Evolutionary conservation across 1,284 basidiomycete species (phyloP), one percentile per base, ranked within the genome.

Genomic region (Cutaneotrichosporon spelunceum): DNA sequence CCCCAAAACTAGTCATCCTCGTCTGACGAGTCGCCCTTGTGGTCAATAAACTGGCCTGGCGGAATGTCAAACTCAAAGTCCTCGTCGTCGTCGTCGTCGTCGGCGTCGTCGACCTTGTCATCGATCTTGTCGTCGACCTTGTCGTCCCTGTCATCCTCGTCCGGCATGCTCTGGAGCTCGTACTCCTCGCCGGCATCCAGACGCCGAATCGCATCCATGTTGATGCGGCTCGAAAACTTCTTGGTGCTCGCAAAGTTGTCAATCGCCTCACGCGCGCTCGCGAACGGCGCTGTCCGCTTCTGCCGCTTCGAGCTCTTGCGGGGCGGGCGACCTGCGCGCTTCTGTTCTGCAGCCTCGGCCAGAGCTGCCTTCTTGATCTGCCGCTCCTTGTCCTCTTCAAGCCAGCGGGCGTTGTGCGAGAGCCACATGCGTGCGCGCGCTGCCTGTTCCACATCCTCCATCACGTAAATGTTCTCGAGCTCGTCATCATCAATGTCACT

Each of bases 341-440:
- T 33, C 3, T 11, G 23, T 13, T 33, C 52, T 53, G 57, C 58
- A 27, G 26, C 54, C 14, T 48, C 54, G 47, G 64, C 60, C 45
- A 65, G 65, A 19, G 69, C 69, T 3, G 64, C 72, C 36, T 66
- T 63, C 45, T 69, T 66, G 63, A 70, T 71, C 55, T 68, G 69
- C 33, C 70, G 66, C 54, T 74, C 73, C 64, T 91, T 91, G 50
- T 94, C 82, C 33, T 89, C 87, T 75, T 96, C 91, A 55, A 99
- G 80, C 81, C 96, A 99, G 58, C 96, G 93, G 67, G 86, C 86
- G 79, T 99, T 99, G 75, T 93, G 84, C 79, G 95, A 93, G 64
- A 98, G 90, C 96, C 96, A 99, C 21, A 99, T 87, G 27, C 93
- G 87, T 72, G 95, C 93, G 76, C 94, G 96, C 72, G 93, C 85